phyloP scores from a whole-genome alignment of 805 yeast genomes.

The Saccharomycopsis sp. region DNA sequence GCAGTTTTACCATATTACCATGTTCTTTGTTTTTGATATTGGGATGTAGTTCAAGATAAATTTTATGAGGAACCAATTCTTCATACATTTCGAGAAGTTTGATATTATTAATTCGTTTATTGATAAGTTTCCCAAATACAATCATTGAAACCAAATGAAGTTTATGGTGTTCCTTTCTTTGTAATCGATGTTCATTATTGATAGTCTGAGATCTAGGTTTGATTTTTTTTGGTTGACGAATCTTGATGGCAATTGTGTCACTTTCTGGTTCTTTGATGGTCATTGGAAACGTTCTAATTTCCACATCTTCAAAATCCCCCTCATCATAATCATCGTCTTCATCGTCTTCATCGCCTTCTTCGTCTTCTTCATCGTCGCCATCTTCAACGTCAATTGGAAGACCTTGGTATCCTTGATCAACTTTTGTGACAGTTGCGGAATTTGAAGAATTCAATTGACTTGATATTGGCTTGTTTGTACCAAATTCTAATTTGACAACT shows the following conservation, averaged over 20 bases:
- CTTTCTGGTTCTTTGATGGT: conserved; percentile 1
- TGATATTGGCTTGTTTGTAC: too few relatives aligned
- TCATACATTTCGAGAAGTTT: conserved; percentile 32
- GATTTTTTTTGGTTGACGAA: background rate
- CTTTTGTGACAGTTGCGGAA: too few relatives aligned
- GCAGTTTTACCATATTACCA: conserved; percentile 39
- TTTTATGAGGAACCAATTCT: conserved; percentile 36
- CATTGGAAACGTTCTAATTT: conserved; percentile 1
- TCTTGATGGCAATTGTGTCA: background rate
- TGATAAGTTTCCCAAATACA: conserved; percentile 57
- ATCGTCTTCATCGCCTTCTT: background rate
- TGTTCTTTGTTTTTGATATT: conserved; percentile 25
- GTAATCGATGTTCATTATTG: conserved; percentile 42
- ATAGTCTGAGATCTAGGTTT: too few relatives aligned
- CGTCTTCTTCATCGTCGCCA: too few relatives aligned
- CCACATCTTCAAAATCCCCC: conserved; percentile 16
- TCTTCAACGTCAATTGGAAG: too few relatives aligned
- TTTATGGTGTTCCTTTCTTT: conserved; percentile 48
- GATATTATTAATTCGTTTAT: conserved; percentile 59
- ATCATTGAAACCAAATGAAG: conserved; percentile 47
- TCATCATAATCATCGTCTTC: conserved; percentile 9
- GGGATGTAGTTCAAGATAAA: conserved; percentile 41
- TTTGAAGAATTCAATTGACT: too few relatives aligned
- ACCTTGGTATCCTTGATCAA: too few relatives aligned
- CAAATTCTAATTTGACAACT: too few relatives aligned